These are phyloP conservation scores for Sechiopsis laciniata DNA, from an alignment of 306 rosid genomes.

Conservation along the genomic window DNA sequence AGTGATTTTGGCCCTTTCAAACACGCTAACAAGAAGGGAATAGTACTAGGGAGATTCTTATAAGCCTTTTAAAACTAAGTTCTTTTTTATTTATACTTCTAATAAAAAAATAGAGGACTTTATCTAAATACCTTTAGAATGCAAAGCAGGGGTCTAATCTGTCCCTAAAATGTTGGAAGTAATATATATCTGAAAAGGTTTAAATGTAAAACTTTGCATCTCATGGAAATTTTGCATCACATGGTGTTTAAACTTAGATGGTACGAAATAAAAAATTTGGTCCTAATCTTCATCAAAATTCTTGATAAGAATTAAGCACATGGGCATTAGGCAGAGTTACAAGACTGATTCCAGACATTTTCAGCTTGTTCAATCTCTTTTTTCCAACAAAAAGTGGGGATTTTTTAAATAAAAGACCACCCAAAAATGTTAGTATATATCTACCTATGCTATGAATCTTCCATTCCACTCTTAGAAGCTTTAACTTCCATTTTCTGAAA, in stretches of 20 bases:
- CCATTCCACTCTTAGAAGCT: background rate
- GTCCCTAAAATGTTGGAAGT: background rate
- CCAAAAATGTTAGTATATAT: background rate
- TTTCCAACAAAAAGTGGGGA: background rate
- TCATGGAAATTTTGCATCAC: background rate
- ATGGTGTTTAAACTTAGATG: background rate
- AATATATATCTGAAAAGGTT: background rate
- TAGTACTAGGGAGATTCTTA: background rate
- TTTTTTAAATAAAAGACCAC: background rate
- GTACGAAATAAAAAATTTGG: background rate
- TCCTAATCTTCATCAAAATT: background rate
- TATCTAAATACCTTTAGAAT: background rate
- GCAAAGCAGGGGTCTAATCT: background rate
- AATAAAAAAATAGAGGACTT: slow-evolving; percentile 1
- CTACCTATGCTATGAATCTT: background rate
- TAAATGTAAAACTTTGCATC: background rate
- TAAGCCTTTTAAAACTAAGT: background rate
- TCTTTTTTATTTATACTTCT: background rate
- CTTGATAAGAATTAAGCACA: background rate
- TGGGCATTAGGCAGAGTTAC: background rate
- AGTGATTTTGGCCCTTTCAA: background rate
- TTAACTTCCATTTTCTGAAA: slow-evolving; percentile 8
- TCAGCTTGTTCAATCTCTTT: background rate
- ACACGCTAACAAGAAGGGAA: background rate
- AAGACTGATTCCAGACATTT: background rate